phyloP scores from a whole-genome alignment of 441 rosid species.

The Gossypium lobatum region DNA sequence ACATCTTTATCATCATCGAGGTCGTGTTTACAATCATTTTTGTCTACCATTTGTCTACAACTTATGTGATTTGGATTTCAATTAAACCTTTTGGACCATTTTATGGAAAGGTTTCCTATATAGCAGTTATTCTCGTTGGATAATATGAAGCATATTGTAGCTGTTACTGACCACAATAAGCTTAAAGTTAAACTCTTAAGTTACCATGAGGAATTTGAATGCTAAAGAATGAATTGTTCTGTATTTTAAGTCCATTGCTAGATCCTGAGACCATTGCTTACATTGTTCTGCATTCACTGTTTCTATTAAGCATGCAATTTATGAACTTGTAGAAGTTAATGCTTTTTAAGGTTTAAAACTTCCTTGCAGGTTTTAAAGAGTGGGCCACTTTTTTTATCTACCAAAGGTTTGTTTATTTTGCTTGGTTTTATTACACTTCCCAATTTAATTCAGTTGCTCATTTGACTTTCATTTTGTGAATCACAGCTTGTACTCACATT shows the following conservation, averaged over 20 bases:
- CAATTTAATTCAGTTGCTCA: background rate
- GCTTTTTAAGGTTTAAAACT: constrained; percentile 4
- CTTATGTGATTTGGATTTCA: background rate
- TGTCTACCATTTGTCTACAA: constrained; percentile 1
- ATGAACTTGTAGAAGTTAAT: background rate
- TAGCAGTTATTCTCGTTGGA: background rate
- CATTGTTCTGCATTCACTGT: background rate
- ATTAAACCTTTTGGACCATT: background rate
- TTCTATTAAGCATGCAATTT: background rate
- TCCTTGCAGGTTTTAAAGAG: constrained; percentile 81
- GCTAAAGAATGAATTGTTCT: background rate
- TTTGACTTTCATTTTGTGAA: constrained; percentile 7
- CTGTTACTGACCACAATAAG: background rate
- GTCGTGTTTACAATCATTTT: background rate
- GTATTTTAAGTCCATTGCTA: background rate
- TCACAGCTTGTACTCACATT: background rate
- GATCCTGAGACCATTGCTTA: background rate
- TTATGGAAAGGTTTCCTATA: background rate
- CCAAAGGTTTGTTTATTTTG: constrained; percentile 58
- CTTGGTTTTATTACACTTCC: background rate
- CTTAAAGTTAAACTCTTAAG: background rate
- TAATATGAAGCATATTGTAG: background rate
- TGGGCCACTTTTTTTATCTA: constrained; percentile 85
- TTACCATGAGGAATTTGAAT: background rate
- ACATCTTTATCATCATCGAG: background rate